These are phyloP conservation scores for Xeromyces bisporus DNA, from an alignment of 495 filamentous ascomycete genomes.

Conservation along the genomic window DNA sequence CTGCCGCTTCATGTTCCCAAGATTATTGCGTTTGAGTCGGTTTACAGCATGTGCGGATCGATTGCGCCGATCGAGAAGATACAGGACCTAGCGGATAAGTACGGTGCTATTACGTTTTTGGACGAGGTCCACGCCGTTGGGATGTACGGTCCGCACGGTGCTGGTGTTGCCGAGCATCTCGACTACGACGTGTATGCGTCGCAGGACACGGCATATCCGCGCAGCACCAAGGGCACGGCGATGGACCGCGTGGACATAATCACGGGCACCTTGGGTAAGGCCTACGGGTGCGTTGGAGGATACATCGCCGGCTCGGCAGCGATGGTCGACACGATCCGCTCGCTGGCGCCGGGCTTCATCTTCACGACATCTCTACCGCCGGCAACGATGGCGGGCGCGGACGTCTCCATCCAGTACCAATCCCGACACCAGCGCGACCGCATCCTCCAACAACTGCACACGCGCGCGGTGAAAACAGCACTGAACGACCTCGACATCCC, in stretches of 20 bases:
- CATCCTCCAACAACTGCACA: constrained; percentile 85
- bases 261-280: constrained; percentile 91
- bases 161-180: constrained; percentile 91
- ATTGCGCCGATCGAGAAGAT: constrained; percentile 92
- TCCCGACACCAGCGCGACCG: constrained; percentile 64
- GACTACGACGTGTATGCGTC: constrained; percentile 57
- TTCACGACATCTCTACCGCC: constrained; percentile 95
- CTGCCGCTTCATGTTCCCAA: constrained; percentile 74
- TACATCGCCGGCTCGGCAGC: constrained; percentile 86
- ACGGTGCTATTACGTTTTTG: constrained; percentile 91
- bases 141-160: constrained; percentile 95
- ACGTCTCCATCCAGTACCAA: constrained; percentile 86
- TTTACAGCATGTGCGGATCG: constrained; percentile 98
- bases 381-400: constrained; percentile 90
- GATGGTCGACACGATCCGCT: constrained; percentile 89
- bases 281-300: constrained; percentile 92
- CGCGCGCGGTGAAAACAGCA: constrained; percentile 71
- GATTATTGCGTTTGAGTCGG: constrained; percentile 96
- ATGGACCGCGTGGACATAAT: constrained; percentile 97
- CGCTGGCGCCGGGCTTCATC: constrained; percentile 92
- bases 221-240: constrained; percentile 52
- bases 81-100: constrained; percentile 90
- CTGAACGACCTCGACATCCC: constrained; percentile 68
- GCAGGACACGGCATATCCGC: constrained; percentile 43
- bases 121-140: constrained; percentile 98